These are phyloP conservation scores for Echinosphaeria canescens DNA, from an alignment of 2,329 filamentous ascomycete genomes.

Conservation along the genomic window DNA sequence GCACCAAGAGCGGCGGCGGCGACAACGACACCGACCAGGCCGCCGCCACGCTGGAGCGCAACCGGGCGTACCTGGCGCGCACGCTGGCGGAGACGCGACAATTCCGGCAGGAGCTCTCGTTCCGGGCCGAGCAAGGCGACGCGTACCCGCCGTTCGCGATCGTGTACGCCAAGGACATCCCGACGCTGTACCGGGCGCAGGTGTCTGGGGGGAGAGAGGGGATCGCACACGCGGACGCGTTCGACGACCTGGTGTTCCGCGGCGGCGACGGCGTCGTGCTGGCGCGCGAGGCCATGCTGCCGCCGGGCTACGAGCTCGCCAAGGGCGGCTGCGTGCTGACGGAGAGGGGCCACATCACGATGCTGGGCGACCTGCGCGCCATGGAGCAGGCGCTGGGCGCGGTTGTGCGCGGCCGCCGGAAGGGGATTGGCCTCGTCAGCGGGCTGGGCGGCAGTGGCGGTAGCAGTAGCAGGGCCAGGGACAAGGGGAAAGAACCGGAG, in stretches of 20 bases:
- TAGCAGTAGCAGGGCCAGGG: no score
- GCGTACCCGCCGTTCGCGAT: constrained; percentile 63
- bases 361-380: constrained; percentile 67
- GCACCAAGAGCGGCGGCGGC: background rate
- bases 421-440: constrained; percentile 46
- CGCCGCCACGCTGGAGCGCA: constrained; percentile 25
- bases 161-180: constrained; percentile 71
- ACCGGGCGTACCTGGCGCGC: constrained; percentile 46
- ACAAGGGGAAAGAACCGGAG: no score
- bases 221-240: constrained; percentile 57
- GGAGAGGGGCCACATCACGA: constrained; percentile 69
- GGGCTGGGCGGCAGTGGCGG: background rate
- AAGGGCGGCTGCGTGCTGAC: constrained; percentile 56
- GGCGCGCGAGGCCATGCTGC: constrained; percentile 68
- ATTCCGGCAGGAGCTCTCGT: constrained; percentile 58
- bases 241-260: constrained; percentile 72
- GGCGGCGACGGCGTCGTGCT: constrained; percentile 80
- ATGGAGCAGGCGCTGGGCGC: constrained; percentile 56
- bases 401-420: constrained; percentile 40
- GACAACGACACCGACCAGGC: constrained; percentile 1
- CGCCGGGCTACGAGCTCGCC: constrained; percentile 54
- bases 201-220: constrained; percentile 51
- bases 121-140: constrained; percentile 40
- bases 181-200: constrained; percentile 65
- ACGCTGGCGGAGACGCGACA: constrained; percentile 47